Base-by-base conservation (phyloP, 805 yeast species). In the Ogataea henricii region DNA sequence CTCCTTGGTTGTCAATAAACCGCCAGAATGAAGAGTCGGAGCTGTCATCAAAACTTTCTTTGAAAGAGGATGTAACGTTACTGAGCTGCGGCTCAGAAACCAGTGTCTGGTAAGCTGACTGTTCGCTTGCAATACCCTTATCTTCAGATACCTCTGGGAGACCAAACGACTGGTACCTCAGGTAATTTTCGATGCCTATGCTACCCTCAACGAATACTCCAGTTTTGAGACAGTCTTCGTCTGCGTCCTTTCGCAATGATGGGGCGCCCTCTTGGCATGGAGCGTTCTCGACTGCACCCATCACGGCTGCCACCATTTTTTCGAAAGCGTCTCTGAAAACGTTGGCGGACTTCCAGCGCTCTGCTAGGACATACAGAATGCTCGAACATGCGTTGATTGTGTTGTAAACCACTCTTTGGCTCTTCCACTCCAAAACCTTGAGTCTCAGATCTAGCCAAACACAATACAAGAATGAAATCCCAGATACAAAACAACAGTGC, bases 301-400 rank as follows among this genome's bases (percentile, higher is more conserved):
- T 39, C 32, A 39, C 42, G 14, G 42, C 42, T 26, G 42, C 42
- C 9, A 27, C 42, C 42, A 39, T 39, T 17, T 39, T 39, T 18
- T 39, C 32, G 13, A 27, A 39, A 18, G 42, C 32, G 12, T 39
- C 42, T 18, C 42, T 26, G 22, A 18, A 39, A 2, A 39, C 42
- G 9, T 26, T 16, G 13, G 42, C 42, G 10, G 33, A 39, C 9
- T 39, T 39, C 42, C 42, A 39, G 10, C 42, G 22, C 14, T 39
- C 42, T 2, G 42, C 42, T 3, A 39, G 33, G 10, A 39, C 42
- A 18, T 27, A 26, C 6, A 27, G 25, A 12, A 45, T 38, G 39
- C 47, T 45, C 16, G 47, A 45, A 17, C 43, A 45, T 3, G 47
- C 47, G 12, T 38, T 23, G 16, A 45, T 38, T 4, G 47, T 37